Evolutionary conservation across 805 yeast genomes (phyloP), one percentile per base, ranked within the genome.

Genomic region (Sungouiozyma intestinalis): DNA sequence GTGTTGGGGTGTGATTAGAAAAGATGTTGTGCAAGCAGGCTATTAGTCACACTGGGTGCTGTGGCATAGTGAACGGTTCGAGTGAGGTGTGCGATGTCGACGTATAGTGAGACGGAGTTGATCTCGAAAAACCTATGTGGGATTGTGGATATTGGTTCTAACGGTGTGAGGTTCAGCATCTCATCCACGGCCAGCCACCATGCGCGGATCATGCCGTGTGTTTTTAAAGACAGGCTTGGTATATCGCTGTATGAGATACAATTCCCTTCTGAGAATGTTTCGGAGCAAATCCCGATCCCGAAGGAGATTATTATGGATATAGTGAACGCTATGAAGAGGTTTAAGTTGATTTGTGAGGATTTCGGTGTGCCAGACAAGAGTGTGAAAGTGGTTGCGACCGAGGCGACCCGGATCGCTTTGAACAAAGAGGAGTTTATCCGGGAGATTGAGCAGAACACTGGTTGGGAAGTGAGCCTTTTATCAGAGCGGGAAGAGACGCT

Each of bases 61-160:
- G 16, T 21, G 18, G 18, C 5, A 11, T 33, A 11, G 14, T 9
- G 21, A 14, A 16, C 20, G 16, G 18, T 35, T 35, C 14, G 16
- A 15, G 18, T 17, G 9, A 7, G 14, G n/a, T 35, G 24, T 6
- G 4, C 2, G 11, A 35, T 20, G n/a, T 34, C 36, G 38, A 19
- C 39, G 8, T 36, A 27, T n/a, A 20, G 52, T 35, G 80, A 74
- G 51, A 74, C 79, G 1, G 75, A 73, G 15, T 71, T 76, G 3
- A 78, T 76, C 8, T 78, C 77, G 2, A 63, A 79, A 49, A 73
- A 78, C 4, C 55, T 77, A 29, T 69, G 74, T 15, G 86, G 81
- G 7, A 75, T 82, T 37, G 86, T 81, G 3, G 88, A 83, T 57
- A 79, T 83, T 16, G 90, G 88, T 7, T 78, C 88, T 16, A 79